phyloP scores from a whole-genome alignment of 306 rosid genomes.

The Malus domestica region ASM211411v1 NC_041795.1:17445001-17445500 shows the following conservation, averaged over 20 bases:
- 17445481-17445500: slow-evolving; percentile 8
- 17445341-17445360: background rate
- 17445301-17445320: no score
- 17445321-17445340: background rate
- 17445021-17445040: no score
- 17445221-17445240: no score
- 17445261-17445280: no score
- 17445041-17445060: no score
- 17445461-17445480: background rate
- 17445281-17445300: no score
- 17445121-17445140: background rate
- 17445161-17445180: no score
- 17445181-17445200: no score
- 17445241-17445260: no score
- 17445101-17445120: background rate
- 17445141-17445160: background rate
- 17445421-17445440: background rate
- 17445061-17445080: background rate
- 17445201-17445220: no score
- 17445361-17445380: background rate
- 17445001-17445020: background rate
- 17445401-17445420: background rate
- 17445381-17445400: no score
- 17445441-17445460: background rate
- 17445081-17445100: background rate